Evolutionary conservation across 169 alveolate species (phyloP).

Genomic region (Plasmodium gonderi): DNA sequence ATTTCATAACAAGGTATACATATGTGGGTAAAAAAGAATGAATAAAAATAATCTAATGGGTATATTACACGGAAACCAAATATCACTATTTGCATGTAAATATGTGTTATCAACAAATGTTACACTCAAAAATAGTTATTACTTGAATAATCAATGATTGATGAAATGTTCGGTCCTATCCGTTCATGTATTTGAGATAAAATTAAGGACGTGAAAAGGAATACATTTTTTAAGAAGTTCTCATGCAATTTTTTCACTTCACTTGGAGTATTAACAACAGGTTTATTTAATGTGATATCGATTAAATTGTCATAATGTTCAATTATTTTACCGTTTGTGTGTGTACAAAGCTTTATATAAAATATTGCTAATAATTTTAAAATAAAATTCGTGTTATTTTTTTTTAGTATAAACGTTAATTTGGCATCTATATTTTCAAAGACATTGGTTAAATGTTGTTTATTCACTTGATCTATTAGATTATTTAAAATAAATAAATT

Average conservation of each 20-base stretch:
- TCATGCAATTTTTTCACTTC: slow-evolving; percentile 44
- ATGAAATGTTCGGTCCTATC: slow-evolving; percentile 11
- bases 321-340: slow-evolving; percentile 12
- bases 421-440: slow-evolving; percentile 47
- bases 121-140: background rate
- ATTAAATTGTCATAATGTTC: slow-evolving; percentile 33
- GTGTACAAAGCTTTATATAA: slow-evolving; percentile 31
- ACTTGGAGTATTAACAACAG: background rate
- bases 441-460: background rate
- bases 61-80: too few species aligned
- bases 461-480: slow-evolving; percentile 43
- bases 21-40: background rate
- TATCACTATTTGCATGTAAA: background rate
- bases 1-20: too few species aligned
- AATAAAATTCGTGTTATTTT: slow-evolving; percentile 41
- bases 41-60: too few species aligned
- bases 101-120: background rate
- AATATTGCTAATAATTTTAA: slow-evolving; percentile 49
- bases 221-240: slow-evolving; percentile 20
- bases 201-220: slow-evolving; percentile 30
- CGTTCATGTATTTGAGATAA: slow-evolving; percentile 2
- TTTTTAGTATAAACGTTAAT: slow-evolving; percentile 44
- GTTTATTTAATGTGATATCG: slow-evolving; percentile 3
- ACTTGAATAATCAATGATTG: slow-evolving; percentile 65
- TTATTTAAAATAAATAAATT: slow-evolving; percentile 38